Evolutionary conservation across 306 rosid genomes (phyloP).

Genomic region (Citrullus colocynthis): DNA sequence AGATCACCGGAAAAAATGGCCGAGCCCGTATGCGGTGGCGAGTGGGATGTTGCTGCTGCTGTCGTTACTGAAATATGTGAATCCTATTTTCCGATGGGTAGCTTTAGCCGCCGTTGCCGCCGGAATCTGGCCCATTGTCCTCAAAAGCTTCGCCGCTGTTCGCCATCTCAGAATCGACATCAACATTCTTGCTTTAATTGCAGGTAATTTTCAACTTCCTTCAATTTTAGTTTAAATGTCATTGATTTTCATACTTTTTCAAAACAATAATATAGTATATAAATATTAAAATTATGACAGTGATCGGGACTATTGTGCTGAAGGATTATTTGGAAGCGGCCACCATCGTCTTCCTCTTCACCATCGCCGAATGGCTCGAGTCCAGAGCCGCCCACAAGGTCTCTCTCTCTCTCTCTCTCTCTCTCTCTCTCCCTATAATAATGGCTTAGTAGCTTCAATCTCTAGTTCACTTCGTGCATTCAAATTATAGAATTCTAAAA

Average conservation of each 20-base stretch:
- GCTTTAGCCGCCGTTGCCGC: conserved; percentile 68
- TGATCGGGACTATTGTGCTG: conserved; percentile 61
- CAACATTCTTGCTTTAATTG: conserved; percentile 59
- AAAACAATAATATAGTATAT: too few species aligned
- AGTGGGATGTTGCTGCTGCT: conserved; percentile 46
- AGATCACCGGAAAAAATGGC: conserved; percentile 48
- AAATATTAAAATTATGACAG: conserved; percentile 25
- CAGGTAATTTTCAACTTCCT: conserved; percentile 36
- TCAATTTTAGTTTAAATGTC: too few species aligned
- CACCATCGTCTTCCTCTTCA: conserved; percentile 79
- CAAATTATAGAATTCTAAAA: not conserved
- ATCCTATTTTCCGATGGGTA: conserved; percentile 37
- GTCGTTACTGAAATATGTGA: conserved; percentile 48
- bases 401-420: not conserved
- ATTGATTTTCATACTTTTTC: too few species aligned
- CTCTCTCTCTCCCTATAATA: not conserved
- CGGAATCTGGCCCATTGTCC: conserved; percentile 34
- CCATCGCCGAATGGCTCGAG: conserved; percentile 84
- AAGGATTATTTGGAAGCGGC: conserved; percentile 78
- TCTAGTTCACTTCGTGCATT: not conserved
- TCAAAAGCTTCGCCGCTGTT: conserved; percentile 38
- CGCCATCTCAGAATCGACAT: conserved; percentile 52
- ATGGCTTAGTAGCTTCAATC: too few species aligned
- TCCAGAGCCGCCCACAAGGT: conserved; percentile 87
- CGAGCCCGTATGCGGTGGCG: conserved; percentile 54